These are phyloP conservation scores for Rhizomucor miehei DNA, from an alignment of 371 early-diverging fungal genomes.

Conservation along the genomic window DNA sequence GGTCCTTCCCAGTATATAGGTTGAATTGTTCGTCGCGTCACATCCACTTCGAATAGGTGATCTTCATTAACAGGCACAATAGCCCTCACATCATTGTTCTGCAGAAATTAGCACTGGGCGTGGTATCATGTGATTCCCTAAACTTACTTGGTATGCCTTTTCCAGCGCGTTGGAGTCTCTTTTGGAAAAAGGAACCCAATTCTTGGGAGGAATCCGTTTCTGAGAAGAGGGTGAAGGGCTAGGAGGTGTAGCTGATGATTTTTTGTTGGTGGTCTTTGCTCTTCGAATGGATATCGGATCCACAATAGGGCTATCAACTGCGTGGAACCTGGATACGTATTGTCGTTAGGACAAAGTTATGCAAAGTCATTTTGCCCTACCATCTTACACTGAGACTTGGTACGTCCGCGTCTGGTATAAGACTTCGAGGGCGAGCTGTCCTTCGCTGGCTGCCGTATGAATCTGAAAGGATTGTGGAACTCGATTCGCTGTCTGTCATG, in stretches of 20 bases:
- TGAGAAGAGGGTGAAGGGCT: conserved; percentile 3
- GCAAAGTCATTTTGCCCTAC: conserved; percentile 3
- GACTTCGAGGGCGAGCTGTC: conserved; percentile 12
- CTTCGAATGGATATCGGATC: conserved; percentile 21
- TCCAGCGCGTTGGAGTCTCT: conserved; percentile 60
- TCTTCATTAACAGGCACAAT: conserved; percentile 68
- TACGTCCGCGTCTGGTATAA: conserved; percentile 22
- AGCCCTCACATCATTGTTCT: conserved; percentile 25
- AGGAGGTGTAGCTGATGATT: background rate
- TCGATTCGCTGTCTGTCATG: too few relatives aligned
- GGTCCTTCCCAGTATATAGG: conserved; percentile 88
- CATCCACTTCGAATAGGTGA: conserved; percentile 76
- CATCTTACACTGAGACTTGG: conserved; percentile 17
- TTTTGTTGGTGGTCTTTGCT: conserved; percentile 7
- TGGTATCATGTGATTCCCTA: background rate
- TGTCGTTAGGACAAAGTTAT: background rate
- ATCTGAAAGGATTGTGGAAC: too few relatives aligned
- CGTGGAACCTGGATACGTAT: conserved; percentile 19
- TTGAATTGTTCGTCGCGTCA: conserved; percentile 62
- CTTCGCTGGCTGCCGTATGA: conserved; percentile 6
- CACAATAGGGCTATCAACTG: conserved; percentile 18
- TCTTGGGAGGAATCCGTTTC: conserved; percentile 23
- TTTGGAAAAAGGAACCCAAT: conserved; percentile 62
- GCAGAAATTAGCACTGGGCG: background rate
- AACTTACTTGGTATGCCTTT: conserved; percentile 45